phyloP scores from a whole-genome alignment of 176 grass and related monocot genomes.

The Typha latifolia region DNA sequence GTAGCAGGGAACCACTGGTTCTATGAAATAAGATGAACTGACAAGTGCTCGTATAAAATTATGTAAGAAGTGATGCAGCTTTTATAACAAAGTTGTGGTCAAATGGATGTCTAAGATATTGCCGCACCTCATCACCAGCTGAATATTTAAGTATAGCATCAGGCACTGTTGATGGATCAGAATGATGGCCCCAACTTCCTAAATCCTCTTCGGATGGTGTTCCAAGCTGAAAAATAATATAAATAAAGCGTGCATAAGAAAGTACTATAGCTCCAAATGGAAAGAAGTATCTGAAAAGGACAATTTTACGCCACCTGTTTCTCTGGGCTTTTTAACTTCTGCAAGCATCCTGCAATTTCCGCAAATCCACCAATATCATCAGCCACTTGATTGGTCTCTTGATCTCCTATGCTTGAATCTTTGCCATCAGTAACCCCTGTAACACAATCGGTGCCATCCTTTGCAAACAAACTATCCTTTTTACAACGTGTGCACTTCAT shows the following conservation, averaged over 20 bases:
- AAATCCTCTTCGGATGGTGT: conserved; percentile 90
- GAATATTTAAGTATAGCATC: conserved; percentile 77
- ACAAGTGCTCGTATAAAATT: neutral
- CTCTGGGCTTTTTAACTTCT: conserved; percentile 58
- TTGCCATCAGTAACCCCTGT: conserved; percentile 14
- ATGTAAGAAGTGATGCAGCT: conserved; percentile 9
- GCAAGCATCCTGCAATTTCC: conserved; percentile 66
- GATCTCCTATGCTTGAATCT: conserved; percentile 12
- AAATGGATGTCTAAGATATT: conserved; percentile 9
- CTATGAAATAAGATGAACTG: neutral
- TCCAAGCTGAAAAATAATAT: conserved; percentile 52
- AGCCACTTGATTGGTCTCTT: neutral
- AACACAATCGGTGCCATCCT: conserved; percentile 23
- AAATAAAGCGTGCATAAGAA: conserved; percentile 9
- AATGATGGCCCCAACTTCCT: conserved; percentile 88
- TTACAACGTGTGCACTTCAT: conserved; percentile 78
- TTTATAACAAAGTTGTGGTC: conserved; percentile 2
- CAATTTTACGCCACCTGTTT: conserved; percentile 43
- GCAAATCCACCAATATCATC: conserved; percentile 84
- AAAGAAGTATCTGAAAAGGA: conserved; percentile 11
- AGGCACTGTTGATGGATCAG: conserved; percentile 61
- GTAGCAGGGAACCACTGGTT: no score
- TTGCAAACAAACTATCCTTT: conserved; percentile 14
- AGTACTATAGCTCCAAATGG: conserved; percentile 14
- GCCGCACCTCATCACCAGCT: conserved; percentile 71